phyloP scores from a whole-genome alignment of 2,329 filamentous ascomycete species.

The Pestalotiopsis sp. region DNA sequence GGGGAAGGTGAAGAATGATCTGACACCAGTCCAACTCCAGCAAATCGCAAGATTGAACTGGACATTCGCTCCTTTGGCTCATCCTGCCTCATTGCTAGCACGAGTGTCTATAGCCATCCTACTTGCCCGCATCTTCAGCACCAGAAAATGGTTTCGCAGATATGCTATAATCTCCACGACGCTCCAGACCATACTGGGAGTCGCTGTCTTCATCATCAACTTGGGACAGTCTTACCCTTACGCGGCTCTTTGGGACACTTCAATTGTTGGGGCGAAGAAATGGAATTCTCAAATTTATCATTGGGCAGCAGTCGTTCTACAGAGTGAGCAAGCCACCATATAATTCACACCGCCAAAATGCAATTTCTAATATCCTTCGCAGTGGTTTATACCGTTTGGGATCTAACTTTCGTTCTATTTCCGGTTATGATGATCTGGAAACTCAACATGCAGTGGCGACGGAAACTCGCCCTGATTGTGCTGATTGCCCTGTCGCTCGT shows the following conservation, averaged over 20 bases:
- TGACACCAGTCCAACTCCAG: not conserved
- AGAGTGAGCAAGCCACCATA: not conserved
- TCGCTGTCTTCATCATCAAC: not conserved
- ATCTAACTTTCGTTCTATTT: conserved; percentile 14
- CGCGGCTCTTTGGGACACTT: not conserved
- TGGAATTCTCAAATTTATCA: not conserved
- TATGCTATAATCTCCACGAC: not conserved
- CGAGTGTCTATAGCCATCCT: conserved; percentile 17
- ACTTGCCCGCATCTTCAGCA: conserved; percentile 15
- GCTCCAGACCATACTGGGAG: not conserved
- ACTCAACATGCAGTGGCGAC: conserved; percentile 14
- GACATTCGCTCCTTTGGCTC: conserved; percentile 1
- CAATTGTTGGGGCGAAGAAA: not conserved
- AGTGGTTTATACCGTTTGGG: conserved; percentile 11
- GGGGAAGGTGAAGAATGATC: not conserved
- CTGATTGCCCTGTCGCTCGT: conserved; percentile 14
- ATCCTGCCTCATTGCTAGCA: not conserved
- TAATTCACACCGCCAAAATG: not conserved
- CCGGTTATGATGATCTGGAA: conserved; percentile 17
- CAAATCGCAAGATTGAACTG: not conserved
- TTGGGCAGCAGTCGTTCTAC: not conserved
- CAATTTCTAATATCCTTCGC: not conserved
- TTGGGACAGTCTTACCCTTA: not conserved
- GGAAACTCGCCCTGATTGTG: conserved; percentile 8
- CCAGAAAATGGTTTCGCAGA: conserved; percentile 7